Evolutionary conservation across 2,329 filamentous ascomycete species (phyloP), one percentile per base, ranked within the genome.

Genomic region (Ophiostoma sp.): DNA sequence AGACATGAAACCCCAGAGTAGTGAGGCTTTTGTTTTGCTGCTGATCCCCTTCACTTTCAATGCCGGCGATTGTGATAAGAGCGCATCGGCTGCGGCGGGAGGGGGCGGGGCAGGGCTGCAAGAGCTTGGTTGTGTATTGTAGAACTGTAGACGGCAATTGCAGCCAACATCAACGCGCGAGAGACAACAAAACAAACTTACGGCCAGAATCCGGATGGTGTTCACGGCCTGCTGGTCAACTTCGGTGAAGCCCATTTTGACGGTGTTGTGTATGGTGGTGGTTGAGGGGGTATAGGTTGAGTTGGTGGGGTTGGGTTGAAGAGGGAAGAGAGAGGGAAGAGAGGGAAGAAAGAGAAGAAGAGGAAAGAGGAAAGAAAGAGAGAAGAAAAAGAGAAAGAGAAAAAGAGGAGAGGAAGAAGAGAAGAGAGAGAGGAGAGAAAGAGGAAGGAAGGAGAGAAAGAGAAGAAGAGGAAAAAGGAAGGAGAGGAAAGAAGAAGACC

Each of bases 201-300:
- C 95, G 81, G 95, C 94, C 77, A 99, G 88, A 80, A 93, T 83
- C 81, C 95, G 92, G 86, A 99, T 98, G 82, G 94, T 97, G 90
- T 98, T 98, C 85, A 99, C 93, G 79, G 93, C 91, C 83, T 93
- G 88, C 86, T 90, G 85, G 82, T 99, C 95, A 79, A 89, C 82
- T 78, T 98, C 91, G 81, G 87, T 86, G 87, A 91, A 97, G 81
- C 89, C 89, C 94, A 98, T 98, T 81, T 79, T 88, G 81, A 79
- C 82, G 79, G 73, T 74, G 72, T 72, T 72, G 73, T 67, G 69
- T 27, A 33, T 33, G 60, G 54, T 41, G 44, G 39, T 68, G 66
- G 67, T 33, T 39, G 33, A 48, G 17, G 44, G 44, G 17, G 68
- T 23, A 33, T 27, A 71, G 52, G 68, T 67, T 52, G 69, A 64